Conservation (phyloP, 2,329 filamentous ascomycete genomes). For the Elsinoe necatrix region DNA sequence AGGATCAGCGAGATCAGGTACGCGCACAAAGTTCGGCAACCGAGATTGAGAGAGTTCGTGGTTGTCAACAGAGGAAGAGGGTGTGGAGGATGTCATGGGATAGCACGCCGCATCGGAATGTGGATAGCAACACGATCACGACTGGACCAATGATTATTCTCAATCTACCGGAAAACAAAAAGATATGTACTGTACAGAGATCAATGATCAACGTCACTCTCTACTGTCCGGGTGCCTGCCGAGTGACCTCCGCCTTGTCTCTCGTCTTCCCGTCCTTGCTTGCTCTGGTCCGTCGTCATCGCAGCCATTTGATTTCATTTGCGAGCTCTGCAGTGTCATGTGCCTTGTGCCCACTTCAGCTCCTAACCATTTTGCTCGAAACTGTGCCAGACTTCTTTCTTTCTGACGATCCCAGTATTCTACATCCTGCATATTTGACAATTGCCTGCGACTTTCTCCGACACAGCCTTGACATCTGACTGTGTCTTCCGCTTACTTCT, state of each 20-base stretch:
- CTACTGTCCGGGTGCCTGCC: background rate
- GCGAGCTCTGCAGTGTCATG: background rate
- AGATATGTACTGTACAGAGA: background rate
- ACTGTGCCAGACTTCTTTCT: constrained; percentile 1
- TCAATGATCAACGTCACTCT: background rate
- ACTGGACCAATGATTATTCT: background rate
- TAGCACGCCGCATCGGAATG: background rate
- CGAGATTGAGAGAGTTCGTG: background rate
- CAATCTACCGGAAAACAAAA: background rate
- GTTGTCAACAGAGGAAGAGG: background rate
- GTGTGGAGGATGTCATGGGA: background rate
- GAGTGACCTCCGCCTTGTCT: background rate
- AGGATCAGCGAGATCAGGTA: constrained; percentile 15
- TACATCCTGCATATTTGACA: background rate
- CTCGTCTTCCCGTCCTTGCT: background rate
- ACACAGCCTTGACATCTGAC: constrained; percentile 3
- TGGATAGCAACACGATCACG: background rate
- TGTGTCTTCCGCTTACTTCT: constrained; percentile 3
- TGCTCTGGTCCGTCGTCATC: constrained; percentile 6
- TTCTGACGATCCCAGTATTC: background rate
- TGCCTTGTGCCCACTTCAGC: constrained; percentile 11
- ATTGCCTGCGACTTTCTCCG: background rate
- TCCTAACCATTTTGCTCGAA: background rate
- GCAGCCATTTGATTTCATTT: constrained; percentile 2
- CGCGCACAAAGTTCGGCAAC: constrained; percentile 2